Evolutionary conservation across 2,329 filamentous ascomycete species (phyloP).

Genomic region (Fusarium penzigii): DNA sequence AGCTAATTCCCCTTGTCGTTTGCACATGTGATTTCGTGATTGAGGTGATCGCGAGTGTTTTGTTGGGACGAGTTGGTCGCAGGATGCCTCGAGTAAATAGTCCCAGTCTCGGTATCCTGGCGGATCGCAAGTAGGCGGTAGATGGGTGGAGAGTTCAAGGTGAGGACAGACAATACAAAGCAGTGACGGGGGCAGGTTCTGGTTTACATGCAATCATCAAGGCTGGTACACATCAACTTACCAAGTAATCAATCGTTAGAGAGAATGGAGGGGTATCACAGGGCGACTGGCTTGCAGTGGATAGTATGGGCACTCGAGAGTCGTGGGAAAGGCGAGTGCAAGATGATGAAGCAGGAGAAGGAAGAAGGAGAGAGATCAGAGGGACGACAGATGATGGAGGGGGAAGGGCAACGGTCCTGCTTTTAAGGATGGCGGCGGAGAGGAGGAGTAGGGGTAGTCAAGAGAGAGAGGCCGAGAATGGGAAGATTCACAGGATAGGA

Average conservation of each 20-base stretch:
- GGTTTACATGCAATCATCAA: conserved; percentile 2
- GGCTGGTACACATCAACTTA: conserved; percentile 24
- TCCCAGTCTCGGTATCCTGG: no score
- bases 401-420: conserved; percentile 23
- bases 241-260: conserved; percentile 23
- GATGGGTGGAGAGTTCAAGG: no score
- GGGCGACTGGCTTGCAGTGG: conserved; percentile 30
- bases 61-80: no score
- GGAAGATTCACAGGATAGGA: neutral
- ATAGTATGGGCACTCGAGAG: conserved; percentile 19
- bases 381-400: conserved; percentile 16
- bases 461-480: conserved; percentile 1
- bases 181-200: neutral
- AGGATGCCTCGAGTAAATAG: no score
- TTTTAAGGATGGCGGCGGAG: conserved; percentile 27
- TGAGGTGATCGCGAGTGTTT: no score
- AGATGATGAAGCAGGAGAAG: conserved; percentile 25
- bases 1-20: conserved; percentile 14
- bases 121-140: no score
- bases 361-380: conserved; percentile 15
- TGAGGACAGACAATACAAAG: neutral
- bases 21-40: neutral
- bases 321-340: conserved; percentile 26
- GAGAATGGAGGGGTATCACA: conserved; percentile 24
- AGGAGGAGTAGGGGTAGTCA: no score